phyloP scores from a whole-genome alignment of 345 rosid species.

The Carallia pectinifolia region DNA sequence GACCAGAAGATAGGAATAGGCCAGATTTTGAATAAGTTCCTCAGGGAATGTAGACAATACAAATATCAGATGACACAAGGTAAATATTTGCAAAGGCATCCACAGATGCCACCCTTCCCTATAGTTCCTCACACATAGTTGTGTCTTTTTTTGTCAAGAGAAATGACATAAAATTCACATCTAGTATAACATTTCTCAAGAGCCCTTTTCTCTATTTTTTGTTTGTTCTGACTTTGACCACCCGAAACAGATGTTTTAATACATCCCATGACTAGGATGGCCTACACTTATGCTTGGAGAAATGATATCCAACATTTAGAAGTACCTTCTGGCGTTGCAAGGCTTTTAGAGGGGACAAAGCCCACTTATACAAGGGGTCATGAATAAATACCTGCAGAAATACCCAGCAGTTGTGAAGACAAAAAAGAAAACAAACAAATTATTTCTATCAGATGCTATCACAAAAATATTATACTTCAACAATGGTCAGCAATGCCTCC shows the following conservation, averaged over 20 bases:
- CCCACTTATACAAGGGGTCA: constrained; percentile 99
- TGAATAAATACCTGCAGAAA: constrained; percentile 89
- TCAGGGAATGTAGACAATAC: too few relatives aligned
- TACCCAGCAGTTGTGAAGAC: constrained; percentile 15
- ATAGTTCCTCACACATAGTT: too few relatives aligned
- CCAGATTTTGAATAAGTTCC: too few relatives aligned
- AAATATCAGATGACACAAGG: too few relatives aligned
- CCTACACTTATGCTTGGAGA: background rate
- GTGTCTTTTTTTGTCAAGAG: too few relatives aligned
- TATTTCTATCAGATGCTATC: background rate
- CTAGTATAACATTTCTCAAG: too few relatives aligned
- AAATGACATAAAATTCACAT: too few relatives aligned
- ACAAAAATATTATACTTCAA: constrained; percentile 62
- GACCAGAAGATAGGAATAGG: background rate
- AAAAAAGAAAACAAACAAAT: background rate
- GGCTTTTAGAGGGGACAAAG: constrained; percentile 91
- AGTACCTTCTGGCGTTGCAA: constrained; percentile 98
- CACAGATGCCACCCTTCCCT: too few relatives aligned
- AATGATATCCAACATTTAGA: background rate
- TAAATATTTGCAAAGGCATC: too few relatives aligned
- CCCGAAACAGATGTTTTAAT: background rate
- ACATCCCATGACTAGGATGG: constrained; percentile 1
- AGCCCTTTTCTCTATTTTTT: too few relatives aligned
- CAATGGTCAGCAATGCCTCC: constrained; percentile 89
- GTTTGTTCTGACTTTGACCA: background rate